These are phyloP conservation scores for Phycomyces blakesleeanus DNA, from an alignment of 192 early-diverging fungal species.

Conservation along the genomic window DNA sequence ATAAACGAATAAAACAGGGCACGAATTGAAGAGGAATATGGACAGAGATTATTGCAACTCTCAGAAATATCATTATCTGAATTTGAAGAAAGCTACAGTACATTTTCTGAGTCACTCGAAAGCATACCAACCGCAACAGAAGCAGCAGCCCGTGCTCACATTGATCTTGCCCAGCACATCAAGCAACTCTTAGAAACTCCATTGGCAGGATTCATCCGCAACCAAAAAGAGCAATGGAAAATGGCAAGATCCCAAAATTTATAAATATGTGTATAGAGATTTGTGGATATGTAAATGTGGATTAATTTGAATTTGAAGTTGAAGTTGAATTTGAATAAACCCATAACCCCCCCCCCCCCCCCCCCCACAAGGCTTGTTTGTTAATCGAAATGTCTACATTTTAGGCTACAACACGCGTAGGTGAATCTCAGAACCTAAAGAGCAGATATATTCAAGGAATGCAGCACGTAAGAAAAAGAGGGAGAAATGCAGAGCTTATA, in stretches of 20 bases:
- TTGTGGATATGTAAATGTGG: no score
- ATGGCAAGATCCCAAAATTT: neutral
- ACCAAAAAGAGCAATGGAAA: constrained; percentile 43
- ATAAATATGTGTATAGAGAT: neutral
- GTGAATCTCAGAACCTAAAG: no score
- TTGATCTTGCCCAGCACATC: constrained; percentile 59
- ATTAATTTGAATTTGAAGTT: no score
- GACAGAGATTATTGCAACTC: constrained; percentile 52
- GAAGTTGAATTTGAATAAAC: no score
- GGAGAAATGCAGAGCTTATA: no score
- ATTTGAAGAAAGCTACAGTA: constrained; percentile 22
- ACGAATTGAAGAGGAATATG: constrained; percentile 65
- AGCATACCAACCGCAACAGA: constrained; percentile 56
- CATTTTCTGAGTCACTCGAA: constrained; percentile 52
- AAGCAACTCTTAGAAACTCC: constrained; percentile 57
- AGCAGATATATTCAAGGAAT: no score
- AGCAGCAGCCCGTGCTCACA: constrained; percentile 54
- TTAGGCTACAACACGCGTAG: no score
- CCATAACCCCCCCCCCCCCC: no score
- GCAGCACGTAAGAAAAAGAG: no score
- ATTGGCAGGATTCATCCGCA: constrained; percentile 48
- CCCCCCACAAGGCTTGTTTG: no score
- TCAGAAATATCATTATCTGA: constrained; percentile 6
- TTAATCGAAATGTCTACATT: no score
- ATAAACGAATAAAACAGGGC: constrained; percentile 55